Evolutionary conservation across 225 moss, liverwort and hornwort species (phyloP).

Genomic region (Asterella californica): DNA sequence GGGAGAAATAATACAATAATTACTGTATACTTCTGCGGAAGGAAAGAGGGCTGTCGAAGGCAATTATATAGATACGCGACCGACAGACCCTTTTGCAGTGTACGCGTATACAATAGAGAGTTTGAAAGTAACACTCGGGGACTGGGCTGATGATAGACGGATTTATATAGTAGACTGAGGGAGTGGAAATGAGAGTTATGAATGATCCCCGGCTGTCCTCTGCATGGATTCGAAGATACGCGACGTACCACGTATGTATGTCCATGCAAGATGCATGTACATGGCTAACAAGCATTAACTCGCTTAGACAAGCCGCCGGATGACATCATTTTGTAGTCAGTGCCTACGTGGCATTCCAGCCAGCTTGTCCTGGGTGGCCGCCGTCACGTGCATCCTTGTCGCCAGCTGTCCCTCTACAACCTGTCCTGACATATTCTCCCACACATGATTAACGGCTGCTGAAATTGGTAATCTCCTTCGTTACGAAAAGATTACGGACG

Average conservation of each 20-base stretch:
- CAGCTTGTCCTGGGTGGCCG: constrained; percentile 8
- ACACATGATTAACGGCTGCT: too few relatives aligned
- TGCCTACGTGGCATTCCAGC: constrained; percentile 7
- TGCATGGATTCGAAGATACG: background rate
- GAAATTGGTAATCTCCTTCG: too few relatives aligned
- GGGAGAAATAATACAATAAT: background rate
- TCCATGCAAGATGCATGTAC: constrained; percentile 15
- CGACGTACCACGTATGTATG: constrained; percentile 7
- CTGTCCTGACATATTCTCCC: constrained; percentile 8
- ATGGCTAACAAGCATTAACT: background rate
- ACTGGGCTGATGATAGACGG: background rate
- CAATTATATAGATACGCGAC: constrained; percentile 2
- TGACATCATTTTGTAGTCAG: background rate
- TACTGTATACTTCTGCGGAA: constrained; percentile 5
- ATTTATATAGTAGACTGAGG: background rate
- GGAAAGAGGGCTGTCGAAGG: background rate
- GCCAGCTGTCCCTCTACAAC: constrained; percentile 4
- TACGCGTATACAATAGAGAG: background rate
- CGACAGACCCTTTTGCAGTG: background rate
- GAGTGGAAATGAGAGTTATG: background rate
- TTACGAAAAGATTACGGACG: too few relatives aligned
- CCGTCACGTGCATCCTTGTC: constrained; percentile 13
- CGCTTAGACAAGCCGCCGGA: constrained; percentile 5
- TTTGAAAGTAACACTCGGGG: too few relatives aligned
- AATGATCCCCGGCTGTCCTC: background rate